phyloP scores from a whole-genome alignment of 108 stramenopile genomes.

The Stephanodiscus minutulus region DNA sequence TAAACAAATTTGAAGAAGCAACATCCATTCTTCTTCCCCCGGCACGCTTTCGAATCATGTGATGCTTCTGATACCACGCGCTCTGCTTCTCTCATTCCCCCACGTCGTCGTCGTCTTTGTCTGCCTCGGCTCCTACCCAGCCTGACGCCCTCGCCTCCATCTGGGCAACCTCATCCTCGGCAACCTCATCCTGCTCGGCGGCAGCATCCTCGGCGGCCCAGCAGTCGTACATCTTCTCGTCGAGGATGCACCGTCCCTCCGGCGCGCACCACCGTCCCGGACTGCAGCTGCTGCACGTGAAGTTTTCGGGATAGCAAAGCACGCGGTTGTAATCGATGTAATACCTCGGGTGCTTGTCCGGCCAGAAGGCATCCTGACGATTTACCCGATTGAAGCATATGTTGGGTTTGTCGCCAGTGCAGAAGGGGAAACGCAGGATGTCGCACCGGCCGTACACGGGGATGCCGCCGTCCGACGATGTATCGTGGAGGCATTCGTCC shows the following conservation, averaged over 20 bases:
- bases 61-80: not conserved
- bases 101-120: too few relatives aligned
- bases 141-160: not conserved
- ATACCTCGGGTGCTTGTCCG: slow-evolving; percentile 52
- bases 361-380: slow-evolving; percentile 56
- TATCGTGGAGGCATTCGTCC: slow-evolving; percentile 38
- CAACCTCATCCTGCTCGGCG: not conserved
- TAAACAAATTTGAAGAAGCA: too few relatives aligned
- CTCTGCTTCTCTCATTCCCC: not conserved
- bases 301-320: slow-evolving; percentile 53
- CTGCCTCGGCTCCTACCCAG: not conserved
- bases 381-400: slow-evolving; percentile 58
- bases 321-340: slow-evolving; percentile 59
- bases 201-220: slow-evolving; percentile 13
- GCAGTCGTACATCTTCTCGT: slow-evolving; percentile 42
- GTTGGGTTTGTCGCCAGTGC: slow-evolving; percentile 37
- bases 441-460: slow-evolving; percentile 45
- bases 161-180: not conserved
- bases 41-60: too few relatives aligned
- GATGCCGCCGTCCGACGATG: slow-evolving; percentile 4
- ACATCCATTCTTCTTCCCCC: too few relatives aligned
- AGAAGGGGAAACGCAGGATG: slow-evolving; percentile 48
- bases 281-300: slow-evolving; percentile 49
- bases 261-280: slow-evolving; percentile 50
- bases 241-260: slow-evolving; percentile 54